Evolutionary conservation across 192 early-diverging fungal species (phyloP).

Genomic region (Coemansia sp.): DNA sequence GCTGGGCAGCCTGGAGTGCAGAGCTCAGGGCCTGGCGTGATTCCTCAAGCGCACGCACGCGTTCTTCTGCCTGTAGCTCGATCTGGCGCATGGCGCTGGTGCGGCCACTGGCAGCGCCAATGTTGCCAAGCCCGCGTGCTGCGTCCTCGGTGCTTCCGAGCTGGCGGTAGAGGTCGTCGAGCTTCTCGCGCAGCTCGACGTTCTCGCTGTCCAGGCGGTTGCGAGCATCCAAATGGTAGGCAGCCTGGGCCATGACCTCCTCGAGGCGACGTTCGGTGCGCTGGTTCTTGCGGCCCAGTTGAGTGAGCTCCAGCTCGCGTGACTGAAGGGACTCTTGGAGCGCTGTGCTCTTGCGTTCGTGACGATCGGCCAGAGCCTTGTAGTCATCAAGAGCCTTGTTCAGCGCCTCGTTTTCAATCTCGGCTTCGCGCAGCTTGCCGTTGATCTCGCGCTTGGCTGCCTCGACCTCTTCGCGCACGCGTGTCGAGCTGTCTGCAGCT

Average conservation of each 20-base stretch:
- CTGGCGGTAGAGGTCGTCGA: conserved; percentile 51
- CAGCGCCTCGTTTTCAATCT: conserved; percentile 60
- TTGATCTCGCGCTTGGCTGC: conserved; percentile 59
- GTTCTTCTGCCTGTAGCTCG: conserved; percentile 67
- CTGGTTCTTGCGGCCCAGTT: conserved; percentile 58
- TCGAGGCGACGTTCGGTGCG: conserved; percentile 65
- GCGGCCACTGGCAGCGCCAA: conserved; percentile 21
- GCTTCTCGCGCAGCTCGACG: conserved; percentile 63
- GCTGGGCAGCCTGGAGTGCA: conserved; percentile 67
- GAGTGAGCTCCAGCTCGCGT: conserved; percentile 59
- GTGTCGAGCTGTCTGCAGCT: conserved; percentile 56
- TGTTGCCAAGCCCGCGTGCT: conserved; percentile 53
- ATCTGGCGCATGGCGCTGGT: conserved; percentile 14
- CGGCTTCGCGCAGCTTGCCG: conserved; percentile 53
- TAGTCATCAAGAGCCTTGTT: conserved; percentile 51
- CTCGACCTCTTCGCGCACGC: conserved; percentile 65
- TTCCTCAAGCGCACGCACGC: conserved; percentile 75
- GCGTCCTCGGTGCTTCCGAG: conserved; percentile 57
- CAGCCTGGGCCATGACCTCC: conserved; percentile 65
- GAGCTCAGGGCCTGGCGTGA: conserved; percentile 75
- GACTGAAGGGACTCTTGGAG: conserved; percentile 61
- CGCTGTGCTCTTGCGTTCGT: conserved; percentile 66
- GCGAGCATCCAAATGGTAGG: conserved; percentile 65
- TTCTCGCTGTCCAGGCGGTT: conserved; percentile 56
- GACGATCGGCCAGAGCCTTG: conserved; percentile 65